Base-by-base conservation (phyloP, 2,329 filamentous ascomycete genomes). In the Fusarium miscanthi region DNA sequence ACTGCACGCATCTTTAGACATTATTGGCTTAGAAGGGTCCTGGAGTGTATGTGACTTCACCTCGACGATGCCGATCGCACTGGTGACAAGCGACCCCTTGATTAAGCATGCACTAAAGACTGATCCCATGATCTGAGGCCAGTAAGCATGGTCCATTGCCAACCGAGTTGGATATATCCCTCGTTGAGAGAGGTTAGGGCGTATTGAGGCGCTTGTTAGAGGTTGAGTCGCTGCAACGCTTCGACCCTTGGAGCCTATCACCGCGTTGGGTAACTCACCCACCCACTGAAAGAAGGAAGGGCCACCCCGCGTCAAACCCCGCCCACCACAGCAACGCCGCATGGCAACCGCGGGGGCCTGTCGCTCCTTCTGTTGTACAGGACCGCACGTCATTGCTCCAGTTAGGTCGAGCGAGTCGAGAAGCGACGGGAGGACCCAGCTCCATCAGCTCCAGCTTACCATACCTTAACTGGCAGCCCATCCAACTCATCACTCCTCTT, bases 341-440 rank as follows among this genome's bases (percentile, higher is more conserved):
- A 57, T 54, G 35, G 68, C 69, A 63, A 52, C 45, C 43, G 54
- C 52, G 67, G 69, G 67, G 67, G 21, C 21, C 27, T 35, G 25
- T 54, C 43, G 54, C 25, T 59, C 35, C 56, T 51, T 25, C 23
- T 45, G 56, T 60, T 63, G 62, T 46, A 65, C 70, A 70, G 72
- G 33, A 60, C 66, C 70, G 72, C 72, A 74, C 72, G 72, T 74
- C 72, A 74, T 74, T 73, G 65, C 70, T 69, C 72, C 72, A 72
- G 59, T 60, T 57, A 37, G 45, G 41, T 43, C 41, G 35, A 53
- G 46, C 45, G 35, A 53, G 46, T 46, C 6, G 43, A 46, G 25
- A 46, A 30, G 27, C 17, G 31, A 37, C 48, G n/a, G 31, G 52
- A 46, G 35, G 42, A 35, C 59, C 56, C 69, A 69, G 69, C 58